Base-by-base conservation (phyloP, 345 rosid species). In the Ricinus communis region DNA sequence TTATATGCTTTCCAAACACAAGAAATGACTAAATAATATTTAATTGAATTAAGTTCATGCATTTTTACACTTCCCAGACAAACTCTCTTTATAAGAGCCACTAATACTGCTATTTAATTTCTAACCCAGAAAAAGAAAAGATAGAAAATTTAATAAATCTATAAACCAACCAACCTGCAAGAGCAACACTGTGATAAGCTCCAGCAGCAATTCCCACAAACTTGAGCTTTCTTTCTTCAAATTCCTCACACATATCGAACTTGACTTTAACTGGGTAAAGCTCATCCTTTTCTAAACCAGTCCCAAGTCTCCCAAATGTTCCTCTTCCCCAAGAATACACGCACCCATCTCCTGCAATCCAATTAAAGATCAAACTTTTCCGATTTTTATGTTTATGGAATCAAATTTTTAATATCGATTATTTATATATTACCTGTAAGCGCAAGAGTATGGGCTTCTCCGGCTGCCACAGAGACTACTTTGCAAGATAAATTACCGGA, bases 241-340 rank as follows among this genome's bases (percentile, higher is more conserved):
- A 28, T 66, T 69, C 66, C 55, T 64, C 61, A 21, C 72, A 63
- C 16, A 65, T 54, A 11, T 66, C 74, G 16, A 83, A 85, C 57
- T 82, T 74, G 68, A 91, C 87, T 62, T 61, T 86, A 55, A 79
- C 88, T 4, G 98, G 96, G 65, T 58, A 80, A 75, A 80, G 85
- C 82, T 83, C 94, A 68, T 93, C 98, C 5, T 82, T 50, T 66
- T 91, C 97, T 14, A 84, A 82, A 40, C 91, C 97, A 0, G 74
- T 91, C 31, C 98, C 97, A 2, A 91, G 86, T 66, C 98, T 85
- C 60, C 98, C 98, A 69, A 93, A 93, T 86, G 85, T 88, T 74
- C 96, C 98, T 85, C 93, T 89, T 56, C 98, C 98, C 98, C 97
- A 93, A 0, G 98, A 74, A 76, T 83, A 88, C 76, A 91, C 93